Evolutionary conservation across 352 stramenopile species (phyloP).

Genomic region (Aphanomyces invadans): DNA sequence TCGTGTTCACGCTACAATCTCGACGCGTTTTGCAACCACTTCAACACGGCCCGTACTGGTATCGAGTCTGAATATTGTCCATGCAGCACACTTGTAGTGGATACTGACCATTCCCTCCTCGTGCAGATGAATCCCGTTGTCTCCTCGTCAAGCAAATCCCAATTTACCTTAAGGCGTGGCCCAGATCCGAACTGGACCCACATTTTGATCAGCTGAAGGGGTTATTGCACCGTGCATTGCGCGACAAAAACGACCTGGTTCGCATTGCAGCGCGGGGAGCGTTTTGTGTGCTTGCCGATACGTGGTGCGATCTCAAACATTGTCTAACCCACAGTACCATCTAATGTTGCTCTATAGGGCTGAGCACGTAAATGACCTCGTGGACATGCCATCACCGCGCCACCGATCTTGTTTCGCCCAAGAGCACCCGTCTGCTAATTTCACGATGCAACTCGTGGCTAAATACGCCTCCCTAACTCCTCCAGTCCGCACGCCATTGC

Average conservation of each 20-base stretch:
- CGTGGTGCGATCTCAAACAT: slow-evolving; percentile 1
- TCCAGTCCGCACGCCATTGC: slow-evolving; percentile 2
- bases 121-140: slow-evolving; percentile 10
- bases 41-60: background rate
- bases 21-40: background rate
- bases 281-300: slow-evolving; percentile 16
- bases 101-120: background rate
- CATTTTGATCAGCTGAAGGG: slow-evolving; percentile 5
- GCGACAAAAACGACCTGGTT: slow-evolving; percentile 9
- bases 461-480: background rate
- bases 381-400: background rate
- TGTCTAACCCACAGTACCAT: too few species aligned
- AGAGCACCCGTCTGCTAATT: background rate
- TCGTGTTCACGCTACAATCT: background rate
- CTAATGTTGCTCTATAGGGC: too few species aligned
- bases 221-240: background rate
- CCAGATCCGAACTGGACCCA: slow-evolving; percentile 1
- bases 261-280: background rate
- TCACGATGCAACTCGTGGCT: background rate
- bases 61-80: background rate
- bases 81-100: too few species aligned
- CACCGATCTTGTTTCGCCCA: background rate
- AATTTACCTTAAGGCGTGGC: slow-evolving; percentile 5
- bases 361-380: slow-evolving; percentile 15
- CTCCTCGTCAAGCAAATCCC: slow-evolving; percentile 16